phyloP scores from a whole-genome alignment of 1,284 basidiomycete species.

The Ustilago trichophora region DNA sequence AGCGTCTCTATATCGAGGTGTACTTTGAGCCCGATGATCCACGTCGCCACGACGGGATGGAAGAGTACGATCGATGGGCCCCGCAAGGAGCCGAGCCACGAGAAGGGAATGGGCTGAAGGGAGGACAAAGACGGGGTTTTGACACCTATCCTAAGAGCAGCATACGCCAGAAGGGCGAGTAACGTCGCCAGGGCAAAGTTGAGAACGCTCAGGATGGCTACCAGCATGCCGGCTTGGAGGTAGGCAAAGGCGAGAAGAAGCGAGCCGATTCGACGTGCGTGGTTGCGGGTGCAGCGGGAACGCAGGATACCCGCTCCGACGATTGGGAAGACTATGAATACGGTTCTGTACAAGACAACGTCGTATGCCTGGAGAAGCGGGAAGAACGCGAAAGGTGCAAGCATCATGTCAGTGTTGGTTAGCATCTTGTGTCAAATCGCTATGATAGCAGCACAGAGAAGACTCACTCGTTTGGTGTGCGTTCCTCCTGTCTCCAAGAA shows the following conservation, averaged over 20 bases:
- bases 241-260: conserved; percentile 54
- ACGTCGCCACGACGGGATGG: conserved; percentile 11
- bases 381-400: no score
- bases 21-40: not conserved
- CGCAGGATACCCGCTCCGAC: not conserved
- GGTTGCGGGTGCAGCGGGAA: conserved; percentile 2
- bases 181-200: conserved; percentile 55
- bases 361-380: no score
- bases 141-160: conserved; percentile 12
- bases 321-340: not conserved
- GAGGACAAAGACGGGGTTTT: not conserved
- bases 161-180: conserved; percentile 16
- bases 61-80: conserved; percentile 2
- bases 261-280: conserved; percentile 21
- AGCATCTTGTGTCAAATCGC: no score
- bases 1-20: not conserved
- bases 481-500: no score
- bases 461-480: no score
- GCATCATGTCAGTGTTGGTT: no score
- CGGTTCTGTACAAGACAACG: not conserved
- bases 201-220: conserved; percentile 51
- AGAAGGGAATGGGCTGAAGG: not conserved
- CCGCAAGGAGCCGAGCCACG: not conserved
- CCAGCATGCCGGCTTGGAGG: conserved; percentile 55
- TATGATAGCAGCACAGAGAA: no score